Evolutionary conservation across 768 basidiomycete genomes (phyloP).

Genomic region (Strobilomyces echinocephalus): DNA sequence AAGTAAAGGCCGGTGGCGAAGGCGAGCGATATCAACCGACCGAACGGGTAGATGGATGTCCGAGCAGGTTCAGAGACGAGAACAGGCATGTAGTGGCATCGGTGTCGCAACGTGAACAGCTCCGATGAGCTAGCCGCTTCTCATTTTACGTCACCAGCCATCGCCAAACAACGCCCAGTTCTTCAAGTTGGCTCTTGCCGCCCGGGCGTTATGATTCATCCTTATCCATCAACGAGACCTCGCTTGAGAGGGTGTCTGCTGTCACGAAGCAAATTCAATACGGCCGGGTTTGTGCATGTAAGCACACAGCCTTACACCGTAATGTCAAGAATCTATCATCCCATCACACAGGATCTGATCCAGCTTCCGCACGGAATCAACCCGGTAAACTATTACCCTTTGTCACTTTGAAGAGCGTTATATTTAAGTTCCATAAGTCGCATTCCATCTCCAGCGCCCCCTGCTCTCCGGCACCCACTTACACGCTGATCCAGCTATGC

Average conservation of each 20-base stretch:
- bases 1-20: neutral
- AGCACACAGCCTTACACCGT: conserved; percentile 1
- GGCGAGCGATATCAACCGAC: neutral
- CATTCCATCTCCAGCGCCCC: neutral
- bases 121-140: neutral
- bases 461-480: neutral
- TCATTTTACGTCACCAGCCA: too few relatives aligned
- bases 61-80: too few relatives aligned
- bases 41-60: too few relatives aligned
- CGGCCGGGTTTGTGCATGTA: neutral
- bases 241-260: neutral
- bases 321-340: neutral
- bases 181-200: neutral
- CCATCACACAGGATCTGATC: conserved; percentile 1
- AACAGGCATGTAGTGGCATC: neutral
- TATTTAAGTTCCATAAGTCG: conserved; percentile 2
- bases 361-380: neutral
- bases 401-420: neutral
- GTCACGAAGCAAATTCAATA: too few relatives aligned
- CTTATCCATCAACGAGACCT: neutral
- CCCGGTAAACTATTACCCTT: neutral
- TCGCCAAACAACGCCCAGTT: neutral
- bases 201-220: neutral
- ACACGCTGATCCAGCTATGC: conserved; percentile 1
- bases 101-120: too few relatives aligned